Conservation (phyloP, 805 yeast species). For the Lipomyces yamadae region DNA sequence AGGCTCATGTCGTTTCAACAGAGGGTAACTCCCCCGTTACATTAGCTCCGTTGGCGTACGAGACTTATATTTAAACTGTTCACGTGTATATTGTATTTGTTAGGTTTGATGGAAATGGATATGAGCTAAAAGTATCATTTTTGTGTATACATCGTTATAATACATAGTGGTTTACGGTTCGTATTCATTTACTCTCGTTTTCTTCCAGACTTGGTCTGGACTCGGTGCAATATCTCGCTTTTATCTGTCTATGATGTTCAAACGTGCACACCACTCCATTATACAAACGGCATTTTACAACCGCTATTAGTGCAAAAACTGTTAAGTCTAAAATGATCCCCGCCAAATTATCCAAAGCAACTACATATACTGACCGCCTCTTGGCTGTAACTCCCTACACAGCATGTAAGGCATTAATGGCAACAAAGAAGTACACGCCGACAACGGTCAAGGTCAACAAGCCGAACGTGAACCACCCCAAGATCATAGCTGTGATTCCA, state of each 20-base stretch:
- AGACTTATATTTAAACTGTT: slow-evolving; percentile 86
- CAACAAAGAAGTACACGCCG: slow-evolving; percentile 30
- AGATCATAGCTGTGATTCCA: slow-evolving; percentile 26
- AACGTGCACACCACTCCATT: neutral
- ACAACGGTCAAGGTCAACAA: slow-evolving; percentile 19
- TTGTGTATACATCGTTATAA: slow-evolving; percentile 1
- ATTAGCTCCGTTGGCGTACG: slow-evolving; percentile 99
- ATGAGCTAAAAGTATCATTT: slow-evolving; percentile 3
- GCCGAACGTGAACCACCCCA: slow-evolving; percentile 35
- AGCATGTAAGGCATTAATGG: slow-evolving; percentile 4
- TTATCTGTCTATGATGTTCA: neutral
- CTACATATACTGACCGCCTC: neutral
- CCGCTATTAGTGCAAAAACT: neutral
- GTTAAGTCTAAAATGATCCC: neutral
- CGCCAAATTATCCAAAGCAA: neutral
- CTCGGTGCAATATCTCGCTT: neutral
- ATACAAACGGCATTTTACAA: neutral
- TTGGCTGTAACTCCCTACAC: neutral
- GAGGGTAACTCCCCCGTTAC: slow-evolving; percentile 89
- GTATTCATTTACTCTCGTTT: neutral
- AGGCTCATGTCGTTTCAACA: slow-evolving; percentile 80
- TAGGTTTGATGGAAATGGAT: neutral
- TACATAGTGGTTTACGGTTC: slow-evolving; percentile 1
- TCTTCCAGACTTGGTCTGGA: neutral
- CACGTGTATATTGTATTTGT: slow-evolving; percentile 18